Conservation (phyloP, 78 protist genomes). For the Emiliania huxleyi region DNA sequence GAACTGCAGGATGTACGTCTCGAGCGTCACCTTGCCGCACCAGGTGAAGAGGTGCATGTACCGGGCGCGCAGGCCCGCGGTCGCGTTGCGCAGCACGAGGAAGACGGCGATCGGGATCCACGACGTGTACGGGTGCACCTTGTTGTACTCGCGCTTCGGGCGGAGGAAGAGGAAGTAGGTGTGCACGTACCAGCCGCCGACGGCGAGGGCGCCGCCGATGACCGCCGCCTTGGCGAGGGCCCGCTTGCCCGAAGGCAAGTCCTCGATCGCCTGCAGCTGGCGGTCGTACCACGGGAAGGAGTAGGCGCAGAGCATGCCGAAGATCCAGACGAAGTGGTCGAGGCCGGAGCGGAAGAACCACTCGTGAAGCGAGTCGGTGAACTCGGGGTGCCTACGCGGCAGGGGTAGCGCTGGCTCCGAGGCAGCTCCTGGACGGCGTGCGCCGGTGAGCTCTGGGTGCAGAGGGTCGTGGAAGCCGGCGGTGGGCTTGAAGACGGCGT, state of each 20-base stretch:
- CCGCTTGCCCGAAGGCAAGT: not conserved
- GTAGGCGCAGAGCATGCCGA: conserved; percentile 38
- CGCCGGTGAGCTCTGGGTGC: no score
- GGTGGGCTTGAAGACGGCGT: no score
- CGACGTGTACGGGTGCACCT: conserved; percentile 59
- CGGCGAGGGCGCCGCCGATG: not conserved
- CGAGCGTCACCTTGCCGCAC: conserved; percentile 48
- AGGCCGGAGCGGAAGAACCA: no score
- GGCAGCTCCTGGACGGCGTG: no score
- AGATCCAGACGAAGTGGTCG: conserved; percentile 48
- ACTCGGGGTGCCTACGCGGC: not conserved
- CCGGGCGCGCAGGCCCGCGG: not conserved
- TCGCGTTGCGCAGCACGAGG: conserved; percentile 47
- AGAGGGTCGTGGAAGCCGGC: no score
- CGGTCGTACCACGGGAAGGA: not conserved
- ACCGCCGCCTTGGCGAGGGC: not conserved
- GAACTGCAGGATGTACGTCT: conserved; percentile 59
- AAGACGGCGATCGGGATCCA: conserved; percentile 33
- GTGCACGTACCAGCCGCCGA: not conserved
- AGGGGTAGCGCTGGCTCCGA: no score
- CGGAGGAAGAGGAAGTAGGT: not conserved
- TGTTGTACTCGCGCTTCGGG: conserved; percentile 54
- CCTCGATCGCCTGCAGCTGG: not conserved
- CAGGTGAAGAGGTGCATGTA: conserved; percentile 38
- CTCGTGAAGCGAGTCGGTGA: conserved; percentile 37